Evolutionary conservation across 2,329 filamentous ascomycete species (phyloP).

Genomic region (Alternaria infectoria): DNA sequence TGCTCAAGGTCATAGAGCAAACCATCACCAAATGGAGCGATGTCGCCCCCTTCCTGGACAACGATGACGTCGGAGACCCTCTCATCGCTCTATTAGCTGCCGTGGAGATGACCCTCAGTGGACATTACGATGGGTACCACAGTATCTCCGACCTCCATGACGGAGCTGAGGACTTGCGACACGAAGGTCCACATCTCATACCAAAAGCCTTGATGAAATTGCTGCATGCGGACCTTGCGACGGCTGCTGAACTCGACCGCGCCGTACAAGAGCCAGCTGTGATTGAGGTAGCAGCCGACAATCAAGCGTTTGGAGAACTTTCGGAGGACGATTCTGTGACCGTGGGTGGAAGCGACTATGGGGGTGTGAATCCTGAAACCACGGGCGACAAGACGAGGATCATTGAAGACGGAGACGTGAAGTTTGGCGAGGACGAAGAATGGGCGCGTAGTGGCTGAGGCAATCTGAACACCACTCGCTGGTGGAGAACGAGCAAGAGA

Average conservation of each 20-base stretch:
- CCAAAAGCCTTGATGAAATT: neutral
- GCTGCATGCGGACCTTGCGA: constrained; percentile 16
- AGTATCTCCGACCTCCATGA: neutral
- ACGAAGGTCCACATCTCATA: constrained; percentile 4
- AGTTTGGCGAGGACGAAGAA: neutral
- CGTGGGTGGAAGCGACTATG: neutral
- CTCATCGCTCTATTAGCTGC: neutral
- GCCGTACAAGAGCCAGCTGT: neutral
- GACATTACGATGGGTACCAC: neutral
- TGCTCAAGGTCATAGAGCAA: constrained; percentile 9
- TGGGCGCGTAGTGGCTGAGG: neutral
- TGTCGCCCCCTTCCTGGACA: neutral
- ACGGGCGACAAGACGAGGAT: neutral
- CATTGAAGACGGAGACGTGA: neutral
- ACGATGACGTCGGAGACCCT: neutral
- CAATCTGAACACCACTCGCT: neutral
- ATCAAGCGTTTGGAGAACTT: neutral
- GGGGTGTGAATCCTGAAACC: neutral
- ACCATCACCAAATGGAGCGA: constrained; percentile 11
- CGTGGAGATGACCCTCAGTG: neutral
- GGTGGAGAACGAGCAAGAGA: neutral
- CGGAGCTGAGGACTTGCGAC: constrained; percentile 4
- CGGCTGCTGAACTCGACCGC: neutral
- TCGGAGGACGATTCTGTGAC: neutral
- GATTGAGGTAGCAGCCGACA: neutral